Conservation (phyloP, 305 asterid species). For the Euphrasia arctica region DNA sequence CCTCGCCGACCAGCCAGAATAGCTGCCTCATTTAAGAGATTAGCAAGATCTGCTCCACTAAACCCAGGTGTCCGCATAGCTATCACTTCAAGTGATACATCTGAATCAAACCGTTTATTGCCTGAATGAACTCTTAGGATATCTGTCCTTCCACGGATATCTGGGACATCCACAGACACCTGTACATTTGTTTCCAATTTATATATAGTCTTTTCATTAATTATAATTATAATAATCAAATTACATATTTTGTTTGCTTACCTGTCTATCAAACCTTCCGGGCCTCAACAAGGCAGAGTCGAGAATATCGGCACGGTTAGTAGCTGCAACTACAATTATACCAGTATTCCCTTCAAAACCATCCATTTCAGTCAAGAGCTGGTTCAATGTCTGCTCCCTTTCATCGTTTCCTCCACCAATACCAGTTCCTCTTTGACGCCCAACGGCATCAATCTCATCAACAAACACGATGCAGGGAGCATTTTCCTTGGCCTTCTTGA, state of each 20-base stretch:
- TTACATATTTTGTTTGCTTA: constrained; percentile 1
- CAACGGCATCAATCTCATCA: constrained; percentile 97
- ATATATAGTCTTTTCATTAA: background rate
- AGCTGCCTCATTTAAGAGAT: constrained; percentile 94
- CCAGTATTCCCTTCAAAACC: constrained; percentile 97
- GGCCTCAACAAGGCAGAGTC: constrained; percentile 62
- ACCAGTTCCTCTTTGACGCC: constrained; percentile 91
- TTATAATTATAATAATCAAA: background rate
- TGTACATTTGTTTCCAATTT: constrained; percentile 33
- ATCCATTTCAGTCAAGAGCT: constrained; percentile 93
- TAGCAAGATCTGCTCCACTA: constrained; percentile 97
- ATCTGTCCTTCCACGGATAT: constrained; percentile 90
- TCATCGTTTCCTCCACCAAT: constrained; percentile 97
- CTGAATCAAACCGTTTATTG: constrained; percentile 78
- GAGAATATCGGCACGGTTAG: constrained; percentile 64
- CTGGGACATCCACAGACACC: constrained; percentile 95
- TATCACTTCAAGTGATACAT: constrained; percentile 87
- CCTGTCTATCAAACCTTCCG: constrained; percentile 66
- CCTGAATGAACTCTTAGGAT: constrained; percentile 81
- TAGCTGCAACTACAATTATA: constrained; percentile 55
- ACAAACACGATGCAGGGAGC: constrained; percentile 95
- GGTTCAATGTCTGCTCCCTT: constrained; percentile 93
- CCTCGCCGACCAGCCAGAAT: constrained; percentile 89
- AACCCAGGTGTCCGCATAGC: constrained; percentile 99
- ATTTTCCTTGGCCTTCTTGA: constrained; percentile 95